A percentile compares a stretch with the other conserved stretches of the same genome.
Evolutionary conservation across 371 early-diverging fungal species (phyloP).

Genomic region (Smittium culicis): DNA sequence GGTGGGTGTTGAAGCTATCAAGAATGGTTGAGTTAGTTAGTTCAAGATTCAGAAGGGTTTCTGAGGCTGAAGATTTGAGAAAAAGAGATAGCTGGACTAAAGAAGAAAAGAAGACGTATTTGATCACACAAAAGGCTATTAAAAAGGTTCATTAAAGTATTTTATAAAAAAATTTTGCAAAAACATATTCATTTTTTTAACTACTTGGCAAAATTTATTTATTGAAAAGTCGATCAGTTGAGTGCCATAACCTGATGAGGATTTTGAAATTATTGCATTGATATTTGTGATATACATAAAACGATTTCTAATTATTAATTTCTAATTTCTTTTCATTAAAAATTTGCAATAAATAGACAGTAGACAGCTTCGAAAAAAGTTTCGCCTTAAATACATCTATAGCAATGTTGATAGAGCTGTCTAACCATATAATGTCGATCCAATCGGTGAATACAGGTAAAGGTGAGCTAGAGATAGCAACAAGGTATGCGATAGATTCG

Average conservation of each 20-base stretch:
- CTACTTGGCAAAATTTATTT: neutral
- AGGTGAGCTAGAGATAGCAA: slow-evolving; percentile 32
- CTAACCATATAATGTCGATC: slow-evolving; percentile 39
- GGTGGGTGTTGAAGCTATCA: slow-evolving; percentile 45
- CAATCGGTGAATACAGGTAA: slow-evolving; percentile 12
- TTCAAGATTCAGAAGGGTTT: neutral
- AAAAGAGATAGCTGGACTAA: slow-evolving; percentile 29
- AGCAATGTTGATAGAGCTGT: slow-evolving; percentile 67
- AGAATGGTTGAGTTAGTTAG: slow-evolving; percentile 18
- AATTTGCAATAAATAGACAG: slow-evolving; percentile 41
- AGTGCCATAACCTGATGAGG: neutral
- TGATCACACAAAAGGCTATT: slow-evolving; percentile 34
- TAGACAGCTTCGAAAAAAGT: slow-evolving; percentile 40
- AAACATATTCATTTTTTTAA: too few species aligned
- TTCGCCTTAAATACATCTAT: slow-evolving; percentile 68
- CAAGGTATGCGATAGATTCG: slow-evolving; percentile 39
- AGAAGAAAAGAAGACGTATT: slow-evolving; percentile 44
- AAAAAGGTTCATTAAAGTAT: slow-evolving; percentile 31
- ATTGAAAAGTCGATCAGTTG: neutral
- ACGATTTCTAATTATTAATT: neutral
- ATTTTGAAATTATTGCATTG: neutral
- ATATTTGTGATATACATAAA: neutral
- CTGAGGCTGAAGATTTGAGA: slow-evolving; percentile 9
- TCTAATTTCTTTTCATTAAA: slow-evolving; percentile 23
- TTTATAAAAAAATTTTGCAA: too few species aligned